A percentile compares a stretch with the other conserved stretches of the same genome.
Conservation (phyloP, 2,329 filamentous ascomycete species). For the Colletotrichum eremochloae region DNA sequence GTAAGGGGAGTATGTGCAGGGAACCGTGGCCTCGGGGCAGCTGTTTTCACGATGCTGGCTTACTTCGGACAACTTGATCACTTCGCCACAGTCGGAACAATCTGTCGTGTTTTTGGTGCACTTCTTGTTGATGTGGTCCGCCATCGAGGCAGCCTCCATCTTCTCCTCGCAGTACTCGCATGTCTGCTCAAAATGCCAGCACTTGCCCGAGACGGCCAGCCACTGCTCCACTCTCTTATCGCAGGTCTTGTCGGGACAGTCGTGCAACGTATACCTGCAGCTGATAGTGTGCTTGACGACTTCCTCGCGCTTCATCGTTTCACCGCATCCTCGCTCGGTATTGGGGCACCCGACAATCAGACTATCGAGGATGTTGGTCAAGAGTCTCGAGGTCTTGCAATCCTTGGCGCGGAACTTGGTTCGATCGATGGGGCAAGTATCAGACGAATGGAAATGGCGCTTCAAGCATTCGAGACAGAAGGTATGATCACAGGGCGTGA, state of each 20-base stretch:
- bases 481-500: slow-evolving; percentile 74
- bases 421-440: slow-evolving; percentile 72
- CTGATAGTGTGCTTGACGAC: slow-evolving; percentile 69
- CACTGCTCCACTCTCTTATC: slow-evolving; percentile 64
- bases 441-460: slow-evolving; percentile 57
- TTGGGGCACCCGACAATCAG: slow-evolving; percentile 72
- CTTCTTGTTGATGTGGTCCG: slow-evolving; percentile 57
- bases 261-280: slow-evolving; percentile 67
- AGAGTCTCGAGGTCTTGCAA: slow-evolving; percentile 57
- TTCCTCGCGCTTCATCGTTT: slow-evolving; percentile 64
- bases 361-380: slow-evolving; percentile 72
- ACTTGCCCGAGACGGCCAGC: slow-evolving; percentile 54
- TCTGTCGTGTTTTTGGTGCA: slow-evolving; percentile 62
- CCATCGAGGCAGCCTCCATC: slow-evolving; percentile 63
- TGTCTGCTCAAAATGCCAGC: slow-evolving; percentile 64
- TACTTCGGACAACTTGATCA: slow-evolving; percentile 60
- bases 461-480: slow-evolving; percentile 72
- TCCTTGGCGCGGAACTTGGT: slow-evolving; percentile 50
- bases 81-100: slow-evolving; percentile 64
- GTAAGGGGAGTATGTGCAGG: slow-evolving; percentile 63
- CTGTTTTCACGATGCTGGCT: slow-evolving; percentile 61
- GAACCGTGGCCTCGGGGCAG: slow-evolving; percentile 57
- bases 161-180: slow-evolving; percentile 68
- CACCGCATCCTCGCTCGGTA: slow-evolving; percentile 62
- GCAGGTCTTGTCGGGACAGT: slow-evolving; percentile 68